Evolutionary conservation across 2,329 filamentous ascomycete species (phyloP), one percentile per base, ranked within the genome.

Genomic region (Cercospora sojina): DNA sequence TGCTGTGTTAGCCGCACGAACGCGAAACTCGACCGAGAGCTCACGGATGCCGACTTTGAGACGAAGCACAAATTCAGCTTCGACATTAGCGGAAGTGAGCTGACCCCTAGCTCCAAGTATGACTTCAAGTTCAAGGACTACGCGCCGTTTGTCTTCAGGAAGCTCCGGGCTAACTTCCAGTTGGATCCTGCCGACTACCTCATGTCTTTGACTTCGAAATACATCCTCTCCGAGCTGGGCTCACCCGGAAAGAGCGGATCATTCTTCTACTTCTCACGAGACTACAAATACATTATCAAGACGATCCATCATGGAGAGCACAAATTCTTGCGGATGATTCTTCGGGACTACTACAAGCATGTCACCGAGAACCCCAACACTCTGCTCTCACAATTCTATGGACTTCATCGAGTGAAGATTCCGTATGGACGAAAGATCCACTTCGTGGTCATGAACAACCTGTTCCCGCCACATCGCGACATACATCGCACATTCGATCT

Each of bases 121-220:
- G 95, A 99, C 82, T 99, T 99, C 88, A 99, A 99, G 80, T 99
- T 99, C 85, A 99, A 99, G 83, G 95, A 99, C 81, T 99, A 99
- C 80, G 94, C 94, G n/a, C 95, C 95, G 65, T 98, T 94, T 93
- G 95, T 99, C 66, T 99, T 99, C 81, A 92, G 95, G 75, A 92
- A 93, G 80, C 85, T 99, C 51, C 91, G 95, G 71, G 84, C 88
- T 58, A 90, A 90, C 69, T 99, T 99, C 82, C 88, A 90, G 73
- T 87, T 98, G 64, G 95, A 99, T 77, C 95, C 95, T 23, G 95
- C 94, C 72, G 95, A 99, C 80, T 99, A 99, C 78, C 88, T 99
- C 68, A 96, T 99, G 88, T 99, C 95, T 7, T 83, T 99, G 75
- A 98, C 95, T 13, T 95, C 93, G 79, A 99, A 99, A 81, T 99